Percentiles rank a stretch among this genome's conserved stretches.
phyloP scores from a whole-genome alignment of 1,284 basidiomycete species.

The Rhodofomes roseus region DNA sequence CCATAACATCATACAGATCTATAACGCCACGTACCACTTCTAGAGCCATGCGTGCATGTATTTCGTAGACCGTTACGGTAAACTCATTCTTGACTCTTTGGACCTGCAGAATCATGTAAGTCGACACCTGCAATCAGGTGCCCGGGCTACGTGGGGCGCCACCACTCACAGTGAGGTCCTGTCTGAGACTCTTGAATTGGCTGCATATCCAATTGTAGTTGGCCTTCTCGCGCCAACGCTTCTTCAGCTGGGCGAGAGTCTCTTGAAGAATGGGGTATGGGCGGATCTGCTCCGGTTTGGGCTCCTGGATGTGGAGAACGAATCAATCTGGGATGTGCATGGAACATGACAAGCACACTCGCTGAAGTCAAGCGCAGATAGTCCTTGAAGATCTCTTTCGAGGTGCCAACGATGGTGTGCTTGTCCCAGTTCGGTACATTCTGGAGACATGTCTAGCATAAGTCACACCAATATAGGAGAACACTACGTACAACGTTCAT shows the following conservation, averaged over 20 bases:
- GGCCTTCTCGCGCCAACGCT: slow-evolving; percentile 81
- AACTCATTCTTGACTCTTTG: slow-evolving; percentile 99
- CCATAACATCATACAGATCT: not conserved
- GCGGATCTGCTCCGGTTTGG: slow-evolving; percentile 91
- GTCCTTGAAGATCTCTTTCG: slow-evolving; percentile 88
- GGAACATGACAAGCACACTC: slow-evolving; percentile 25
- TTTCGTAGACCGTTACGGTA: slow-evolving; percentile 97
- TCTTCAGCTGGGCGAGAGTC: slow-evolving; percentile 86
- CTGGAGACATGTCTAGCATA: slow-evolving; percentile 35
- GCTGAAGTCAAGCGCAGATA: slow-evolving; percentile 94
- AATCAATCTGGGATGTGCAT: slow-evolving; percentile 3
- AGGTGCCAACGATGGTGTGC: slow-evolving; percentile 92
- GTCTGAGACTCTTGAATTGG: slow-evolving; percentile 96
- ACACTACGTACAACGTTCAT: slow-evolving; percentile 57
- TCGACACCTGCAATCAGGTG: slow-evolving; percentile 1
- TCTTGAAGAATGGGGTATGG: slow-evolving; percentile 83
- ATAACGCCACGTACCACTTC: slow-evolving; percentile 73
- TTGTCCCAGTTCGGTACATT: slow-evolving; percentile 98
- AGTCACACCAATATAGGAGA: slow-evolving; percentile 1
- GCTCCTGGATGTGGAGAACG: slow-evolving; percentile 56
- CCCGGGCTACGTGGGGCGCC: not conserved
- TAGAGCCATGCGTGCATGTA: slow-evolving; percentile 95
- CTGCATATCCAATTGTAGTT: slow-evolving; percentile 95
- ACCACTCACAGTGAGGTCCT: slow-evolving; percentile 89
- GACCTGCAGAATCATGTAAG: slow-evolving; percentile 52